These are phyloP conservation scores for Pterulicium gracile DNA, from an alignment of 1,284 basidiomycete species.

Conservation along the genomic window DNA sequence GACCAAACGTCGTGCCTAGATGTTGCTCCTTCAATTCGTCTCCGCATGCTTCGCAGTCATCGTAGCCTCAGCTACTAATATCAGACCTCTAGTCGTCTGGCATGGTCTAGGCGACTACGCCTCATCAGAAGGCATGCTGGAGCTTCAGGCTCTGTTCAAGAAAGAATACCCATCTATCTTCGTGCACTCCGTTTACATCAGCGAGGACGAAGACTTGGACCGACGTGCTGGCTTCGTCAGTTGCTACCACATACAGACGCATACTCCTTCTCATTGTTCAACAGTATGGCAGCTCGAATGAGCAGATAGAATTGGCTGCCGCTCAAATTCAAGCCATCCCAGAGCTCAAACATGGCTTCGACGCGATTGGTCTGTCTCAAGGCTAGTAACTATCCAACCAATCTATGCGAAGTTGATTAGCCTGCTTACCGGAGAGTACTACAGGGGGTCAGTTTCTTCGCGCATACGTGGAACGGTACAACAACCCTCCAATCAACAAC, in stretches of 20 bases:
- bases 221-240: constrained; percentile 72
- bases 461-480: constrained; percentile 81
- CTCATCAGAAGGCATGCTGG: constrained; percentile 53
- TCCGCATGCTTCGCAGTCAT: neutral
- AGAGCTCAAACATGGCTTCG: constrained; percentile 71
- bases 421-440: constrained; percentile 1
- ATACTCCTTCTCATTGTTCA: constrained; percentile 1
- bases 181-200: constrained; percentile 73
- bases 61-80: constrained; percentile 9
- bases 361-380: constrained; percentile 90
- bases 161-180: constrained; percentile 76
- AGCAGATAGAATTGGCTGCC: constrained; percentile 58
- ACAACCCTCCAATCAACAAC: constrained; percentile 68
- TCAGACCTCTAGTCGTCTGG: constrained; percentile 83
- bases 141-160: constrained; percentile 60
- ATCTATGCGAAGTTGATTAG: neutral
- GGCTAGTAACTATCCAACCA: too few relatives aligned
- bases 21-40: too few relatives aligned
- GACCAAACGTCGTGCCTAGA: too few relatives aligned
- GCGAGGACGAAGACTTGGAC: constrained; percentile 59
- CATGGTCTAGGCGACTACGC: constrained; percentile 83
- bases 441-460: constrained; percentile 78
- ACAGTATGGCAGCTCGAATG: constrained; percentile 75
- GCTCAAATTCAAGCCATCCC: constrained; percentile 58
- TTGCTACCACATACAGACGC: constrained; percentile 15